Evolutionary conservation across 768 basidiomycete species (phyloP).

Genomic region (Paxillus ammoniavirescens): DNA sequence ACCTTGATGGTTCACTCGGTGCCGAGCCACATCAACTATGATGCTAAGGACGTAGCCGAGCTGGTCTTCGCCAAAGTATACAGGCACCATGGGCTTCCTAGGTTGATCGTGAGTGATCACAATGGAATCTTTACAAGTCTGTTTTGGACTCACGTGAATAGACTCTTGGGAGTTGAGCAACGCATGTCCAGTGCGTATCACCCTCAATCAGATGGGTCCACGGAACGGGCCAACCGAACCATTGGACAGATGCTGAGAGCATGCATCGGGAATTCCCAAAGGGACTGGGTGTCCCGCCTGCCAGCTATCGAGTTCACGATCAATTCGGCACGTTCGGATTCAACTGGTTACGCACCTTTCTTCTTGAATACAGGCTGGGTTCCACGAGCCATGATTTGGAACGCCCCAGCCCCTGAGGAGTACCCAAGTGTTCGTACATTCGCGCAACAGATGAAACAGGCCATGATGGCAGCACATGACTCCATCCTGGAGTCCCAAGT

Average conservation of each 20-base stretch:
- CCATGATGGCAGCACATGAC: too few species aligned
- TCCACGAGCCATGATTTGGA: not conserved
- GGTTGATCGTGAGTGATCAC: conserved; percentile 38
- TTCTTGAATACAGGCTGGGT: not conserved
- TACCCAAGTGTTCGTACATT: too few species aligned
- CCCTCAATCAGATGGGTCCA: conserved; percentile 41
- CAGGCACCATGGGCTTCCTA: conserved; percentile 39
- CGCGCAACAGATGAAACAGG: too few species aligned
- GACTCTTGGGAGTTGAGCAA: conserved; percentile 28
- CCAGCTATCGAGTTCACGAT: conserved; percentile 4
- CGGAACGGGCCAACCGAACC: conserved; percentile 33
- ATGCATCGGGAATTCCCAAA: conserved; percentile 8
- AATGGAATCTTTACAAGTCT: conserved; percentile 42
- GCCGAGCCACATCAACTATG: conserved; percentile 22
- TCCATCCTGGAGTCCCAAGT: too few species aligned
- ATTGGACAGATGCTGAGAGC: conserved; percentile 31
- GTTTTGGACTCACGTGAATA: conserved; percentile 40
- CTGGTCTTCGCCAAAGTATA: conserved; percentile 35
- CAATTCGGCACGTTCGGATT: conserved; percentile 10
- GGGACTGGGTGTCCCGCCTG: too few species aligned
- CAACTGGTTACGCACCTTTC: not conserved
- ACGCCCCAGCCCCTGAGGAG: not conserved
- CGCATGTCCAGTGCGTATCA: conserved; percentile 41
- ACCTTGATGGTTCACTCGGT: too few species aligned
- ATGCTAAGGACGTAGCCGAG: conserved; percentile 35